phyloP scores from a whole-genome alignment of 306 rosid species.

The cucumber (Cucumis sativus) region DNA sequence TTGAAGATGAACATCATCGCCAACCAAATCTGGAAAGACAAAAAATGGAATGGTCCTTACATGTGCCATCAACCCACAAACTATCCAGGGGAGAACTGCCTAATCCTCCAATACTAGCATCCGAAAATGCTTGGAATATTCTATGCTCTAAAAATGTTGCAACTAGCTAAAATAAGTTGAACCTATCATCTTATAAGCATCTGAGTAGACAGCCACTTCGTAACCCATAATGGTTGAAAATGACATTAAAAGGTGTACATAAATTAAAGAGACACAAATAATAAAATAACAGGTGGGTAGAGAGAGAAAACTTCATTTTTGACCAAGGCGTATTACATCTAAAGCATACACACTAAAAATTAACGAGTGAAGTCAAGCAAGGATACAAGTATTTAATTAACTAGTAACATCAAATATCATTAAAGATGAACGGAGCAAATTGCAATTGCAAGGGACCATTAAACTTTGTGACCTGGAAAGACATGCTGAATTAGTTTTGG shows the following conservation, averaged over 20 bases:
- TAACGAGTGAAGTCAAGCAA: background rate
- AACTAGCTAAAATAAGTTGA: background rate
- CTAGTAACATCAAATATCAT: background rate
- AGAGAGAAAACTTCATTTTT: background rate
- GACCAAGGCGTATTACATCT: background rate
- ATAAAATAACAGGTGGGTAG: background rate
- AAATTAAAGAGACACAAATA: background rate
- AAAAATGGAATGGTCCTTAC: background rate
- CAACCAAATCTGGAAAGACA: background rate
- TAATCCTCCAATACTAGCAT: background rate
- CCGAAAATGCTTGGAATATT: background rate
- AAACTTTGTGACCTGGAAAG: background rate
- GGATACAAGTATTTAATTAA: background rate
- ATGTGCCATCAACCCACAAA: background rate
- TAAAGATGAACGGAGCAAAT: background rate
- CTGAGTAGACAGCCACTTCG: background rate
- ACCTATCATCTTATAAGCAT: background rate
- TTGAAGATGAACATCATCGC: background rate
- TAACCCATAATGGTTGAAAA: background rate
- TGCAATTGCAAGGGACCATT: background rate
- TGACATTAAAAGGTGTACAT: background rate
- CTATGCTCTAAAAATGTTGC: background rate
- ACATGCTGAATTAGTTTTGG: background rate
- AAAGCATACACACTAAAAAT: background rate
- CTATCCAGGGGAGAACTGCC: background rate